These are phyloP conservation scores for Scedosporium aurantiacum DNA, from an alignment of 2,329 filamentous ascomycete species.

Conservation along the genomic window DNA sequence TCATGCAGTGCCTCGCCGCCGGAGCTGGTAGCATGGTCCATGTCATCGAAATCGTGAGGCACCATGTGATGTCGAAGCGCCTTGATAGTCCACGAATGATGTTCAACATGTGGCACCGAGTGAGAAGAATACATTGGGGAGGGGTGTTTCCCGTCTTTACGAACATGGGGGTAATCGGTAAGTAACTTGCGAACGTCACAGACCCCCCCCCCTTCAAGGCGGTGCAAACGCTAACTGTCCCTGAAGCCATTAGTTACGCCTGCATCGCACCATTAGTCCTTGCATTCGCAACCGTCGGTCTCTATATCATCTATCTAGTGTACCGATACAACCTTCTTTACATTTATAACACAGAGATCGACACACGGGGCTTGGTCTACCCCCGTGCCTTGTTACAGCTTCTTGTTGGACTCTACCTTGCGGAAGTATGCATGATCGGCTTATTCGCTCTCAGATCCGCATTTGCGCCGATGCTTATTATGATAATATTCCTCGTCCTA, in stretches of 20 bases:
- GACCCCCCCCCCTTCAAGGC: no score
- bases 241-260: constrained; percentile 67
- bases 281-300: constrained; percentile 67
- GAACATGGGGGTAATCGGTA: constrained; percentile 69
- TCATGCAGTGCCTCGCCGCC: constrained; percentile 78
- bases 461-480: constrained; percentile 60
- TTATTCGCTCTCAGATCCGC: constrained; percentile 63
- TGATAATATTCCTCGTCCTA: constrained; percentile 66
- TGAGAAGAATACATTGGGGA: constrained; percentile 72
- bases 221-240: constrained; percentile 9
- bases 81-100: constrained; percentile 71
- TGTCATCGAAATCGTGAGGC: constrained; percentile 46
- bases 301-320: constrained; percentile 73
- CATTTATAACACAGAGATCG: constrained; percentile 69
- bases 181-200: no score
- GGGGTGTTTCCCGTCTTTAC: constrained; percentile 73
- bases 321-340: constrained; percentile 88
- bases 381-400: constrained; percentile 80
- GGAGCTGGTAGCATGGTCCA: constrained; percentile 67
- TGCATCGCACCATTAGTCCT: constrained; percentile 79
- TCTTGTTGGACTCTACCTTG: constrained; percentile 72
- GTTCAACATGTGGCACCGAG: constrained; percentile 64
- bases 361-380: constrained; percentile 82
- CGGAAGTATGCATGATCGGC: constrained; percentile 73
- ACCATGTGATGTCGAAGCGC: constrained; percentile 54